Percentiles rank a stretch among this genome's conserved stretches.
phyloP scores from a whole-genome alignment of 2,329 filamentous ascomycete species.

The Pestalotiopsis sp. region DNA sequence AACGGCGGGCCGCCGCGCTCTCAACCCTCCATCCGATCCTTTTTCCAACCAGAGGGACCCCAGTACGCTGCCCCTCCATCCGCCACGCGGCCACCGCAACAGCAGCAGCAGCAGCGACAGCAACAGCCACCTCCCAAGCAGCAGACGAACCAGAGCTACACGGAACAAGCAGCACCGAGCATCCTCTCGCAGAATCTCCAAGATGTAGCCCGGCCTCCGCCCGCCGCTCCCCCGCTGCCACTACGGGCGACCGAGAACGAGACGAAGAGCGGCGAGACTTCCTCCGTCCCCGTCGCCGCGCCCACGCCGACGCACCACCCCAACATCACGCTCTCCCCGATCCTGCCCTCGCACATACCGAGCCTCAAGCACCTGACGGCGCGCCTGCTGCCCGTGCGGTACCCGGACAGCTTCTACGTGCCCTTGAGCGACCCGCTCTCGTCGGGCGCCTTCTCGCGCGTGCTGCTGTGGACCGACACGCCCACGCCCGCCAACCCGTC shows the following conservation, averaged over 20 bases:
- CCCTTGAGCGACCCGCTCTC: constrained; percentile 49
- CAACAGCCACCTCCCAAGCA: constrained; percentile 8
- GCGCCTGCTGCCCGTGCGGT: constrained; percentile 63
- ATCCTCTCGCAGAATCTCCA: neutral
- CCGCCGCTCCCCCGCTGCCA: constrained; percentile 17
- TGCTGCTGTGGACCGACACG: constrained; percentile 56
- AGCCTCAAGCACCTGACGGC: constrained; percentile 65
- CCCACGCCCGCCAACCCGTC: constrained; percentile 19
- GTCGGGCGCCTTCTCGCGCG: constrained; percentile 57
- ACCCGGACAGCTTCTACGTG: constrained; percentile 64
- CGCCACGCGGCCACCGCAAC: constrained; percentile 18
- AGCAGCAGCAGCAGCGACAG: constrained; percentile 15
- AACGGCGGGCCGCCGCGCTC: constrained; percentile 22
- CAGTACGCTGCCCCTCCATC: constrained; percentile 34
- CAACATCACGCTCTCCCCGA: constrained; percentile 52
- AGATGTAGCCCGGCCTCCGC: constrained; percentile 17
- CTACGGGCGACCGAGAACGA: constrained; percentile 13
- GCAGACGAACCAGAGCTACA: too few relatives aligned
- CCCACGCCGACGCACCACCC: constrained; percentile 40
- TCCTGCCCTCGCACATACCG: constrained; percentile 52
- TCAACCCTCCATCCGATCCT: constrained; percentile 62
- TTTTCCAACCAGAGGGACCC: constrained; percentile 54
- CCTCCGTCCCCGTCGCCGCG: constrained; percentile 27
- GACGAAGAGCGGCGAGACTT: constrained; percentile 9
- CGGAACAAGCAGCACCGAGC: neutral